A percentile compares a stretch with the other conserved stretches of the same genome.
phyloP scores from a whole-genome alignment of 495 filamentous ascomycete genomes.

The Neurospora sp. region DNA sequence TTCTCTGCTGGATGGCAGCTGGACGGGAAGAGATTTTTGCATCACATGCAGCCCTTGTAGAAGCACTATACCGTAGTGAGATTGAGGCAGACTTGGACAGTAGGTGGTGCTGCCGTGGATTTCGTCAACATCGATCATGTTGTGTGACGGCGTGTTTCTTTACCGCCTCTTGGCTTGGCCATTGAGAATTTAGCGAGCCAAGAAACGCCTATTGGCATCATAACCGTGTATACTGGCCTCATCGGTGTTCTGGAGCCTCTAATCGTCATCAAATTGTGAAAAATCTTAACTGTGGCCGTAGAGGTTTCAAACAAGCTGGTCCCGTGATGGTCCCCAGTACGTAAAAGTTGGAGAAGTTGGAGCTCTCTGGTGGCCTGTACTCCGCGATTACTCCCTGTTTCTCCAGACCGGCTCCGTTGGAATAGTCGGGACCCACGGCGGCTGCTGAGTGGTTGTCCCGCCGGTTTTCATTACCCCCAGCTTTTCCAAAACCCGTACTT shows the following conservation, averaged over 20 bases:
- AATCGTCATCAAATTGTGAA: slow-evolving; percentile 4
- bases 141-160: slow-evolving; percentile 2
- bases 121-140: not conserved
- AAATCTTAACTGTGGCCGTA: slow-evolving; percentile 8
- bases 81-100: not conserved
- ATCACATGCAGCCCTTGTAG: not conserved
- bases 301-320: slow-evolving; percentile 5
- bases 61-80: not conserved
- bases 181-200: not conserved
- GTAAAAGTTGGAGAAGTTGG: slow-evolving; percentile 13
- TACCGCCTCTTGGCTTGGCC: slow-evolving; percentile 13
- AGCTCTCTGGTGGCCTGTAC: not conserved
- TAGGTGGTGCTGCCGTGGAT: not conserved
- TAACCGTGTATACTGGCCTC: slow-evolving; percentile 9
- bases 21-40: not conserved
- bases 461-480: slow-evolving; percentile 18
- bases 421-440: not conserved
- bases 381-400: not conserved
- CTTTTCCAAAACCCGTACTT: slow-evolving; percentile 5
- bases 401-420: slow-evolving; percentile 4
- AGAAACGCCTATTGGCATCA: slow-evolving; percentile 9
- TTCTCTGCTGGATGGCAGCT: not conserved
- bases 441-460: slow-evolving; percentile 9
- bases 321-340: slow-evolving; percentile 22
- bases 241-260: slow-evolving; percentile 3